Base-by-base conservation (phyloP, 352 stramenopile genomes). In the Globisporangium middletonii region DNA sequence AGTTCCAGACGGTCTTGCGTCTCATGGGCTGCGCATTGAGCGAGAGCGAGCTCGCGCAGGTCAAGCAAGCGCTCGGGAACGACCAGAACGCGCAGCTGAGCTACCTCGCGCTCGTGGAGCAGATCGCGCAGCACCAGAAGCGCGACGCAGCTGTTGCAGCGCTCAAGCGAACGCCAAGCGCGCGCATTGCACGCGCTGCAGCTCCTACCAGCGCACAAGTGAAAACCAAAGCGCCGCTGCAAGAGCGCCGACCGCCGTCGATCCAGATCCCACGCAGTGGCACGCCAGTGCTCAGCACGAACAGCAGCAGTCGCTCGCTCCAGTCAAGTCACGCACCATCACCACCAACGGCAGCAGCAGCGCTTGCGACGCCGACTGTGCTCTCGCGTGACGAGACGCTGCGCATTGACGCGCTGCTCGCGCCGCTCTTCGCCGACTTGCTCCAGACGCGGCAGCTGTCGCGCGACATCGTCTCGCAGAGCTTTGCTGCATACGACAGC, bases 1-100 rank as follows among this genome's bases (percentile, higher is more conserved):
- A 93, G 57, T 83, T 90, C 42, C 74, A 88, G 58, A 91, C 80
- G 0, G 79, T 93, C 2, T 60, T 93, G n/a, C 77, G 83, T 1
- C 62, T 93, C 42, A 88, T 93, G 69, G 80, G 79, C 3, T 93
- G 83, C 62, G 58, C 63, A 6, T 63, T 93, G 1, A 67, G 67
- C 0, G 70, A 86, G 1, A 33, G 42, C 15, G 83, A 93, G 53
- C 55, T 84, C 15, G 69, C 70, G 11, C 68, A 82, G 46, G 56
- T 89, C 18, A 86, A 83, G 58, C 57, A 62, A 19, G 64, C 67
- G 37, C 69, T 89, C 38, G 74, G 76, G 35, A 72, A 79, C 18
- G 59, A 69, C 3, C 71, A 53, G 6, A 74, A 68, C n/a, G 61
- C 69, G 9, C 59, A 71, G 11, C 73, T 86, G 18, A 75, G 79